phyloP scores from a whole-genome alignment of 192 early-diverging fungal species.

The Neocallimastix lanati region DNA sequence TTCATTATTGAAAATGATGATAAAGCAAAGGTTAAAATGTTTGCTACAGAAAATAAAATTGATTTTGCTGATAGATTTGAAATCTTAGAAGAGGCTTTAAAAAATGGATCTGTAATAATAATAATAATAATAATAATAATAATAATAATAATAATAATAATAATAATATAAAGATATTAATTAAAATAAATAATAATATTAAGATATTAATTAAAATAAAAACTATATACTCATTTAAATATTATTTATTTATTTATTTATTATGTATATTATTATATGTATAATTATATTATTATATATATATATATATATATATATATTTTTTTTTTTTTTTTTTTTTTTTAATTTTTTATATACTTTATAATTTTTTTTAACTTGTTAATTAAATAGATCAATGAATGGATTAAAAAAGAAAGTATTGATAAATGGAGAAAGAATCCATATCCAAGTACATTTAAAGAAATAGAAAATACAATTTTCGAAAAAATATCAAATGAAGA shows the following conservation, averaged over 20 bases:
- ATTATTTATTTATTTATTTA: too few relatives aligned
- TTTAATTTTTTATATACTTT: too few relatives aligned
- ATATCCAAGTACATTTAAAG: background rate
- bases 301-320: too few relatives aligned
- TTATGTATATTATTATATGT: too few relatives aligned
- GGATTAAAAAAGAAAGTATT: background rate
- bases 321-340: too few relatives aligned
- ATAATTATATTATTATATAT: too few relatives aligned
- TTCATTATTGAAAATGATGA: background rate
- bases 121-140: background rate
- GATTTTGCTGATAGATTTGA: background rate
- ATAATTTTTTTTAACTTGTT: too few relatives aligned
- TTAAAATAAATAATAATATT: too few relatives aligned
- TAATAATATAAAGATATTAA: too few relatives aligned
- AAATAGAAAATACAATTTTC: background rate
- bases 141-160: background rate
- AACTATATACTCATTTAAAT: too few relatives aligned
- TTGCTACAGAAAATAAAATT: background rate
- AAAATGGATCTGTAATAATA: background rate
- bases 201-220: too few relatives aligned
- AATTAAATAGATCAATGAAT: background rate
- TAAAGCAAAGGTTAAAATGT: background rate
- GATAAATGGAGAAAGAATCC: background rate
- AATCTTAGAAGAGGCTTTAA: background rate
- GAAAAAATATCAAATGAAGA: background rate